These are phyloP conservation scores for Triticum monococcum DNA, from an alignment of 176 grass and related monocot species.

Conservation along the genomic window DNA sequence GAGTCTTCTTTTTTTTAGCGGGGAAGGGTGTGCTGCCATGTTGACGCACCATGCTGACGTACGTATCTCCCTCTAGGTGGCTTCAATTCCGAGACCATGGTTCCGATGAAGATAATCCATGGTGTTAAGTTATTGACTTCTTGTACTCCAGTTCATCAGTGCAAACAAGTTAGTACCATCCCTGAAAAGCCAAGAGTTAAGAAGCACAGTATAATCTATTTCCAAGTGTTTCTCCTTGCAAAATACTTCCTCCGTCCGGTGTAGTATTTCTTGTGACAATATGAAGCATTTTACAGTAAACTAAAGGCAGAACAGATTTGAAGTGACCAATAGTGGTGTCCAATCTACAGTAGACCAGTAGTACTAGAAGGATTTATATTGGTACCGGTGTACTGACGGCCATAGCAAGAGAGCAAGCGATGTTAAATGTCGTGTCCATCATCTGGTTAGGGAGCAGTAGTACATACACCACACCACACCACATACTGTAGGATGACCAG, in stretches of 20 bases:
- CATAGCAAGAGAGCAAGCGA: background rate
- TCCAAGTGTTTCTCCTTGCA: background rate
- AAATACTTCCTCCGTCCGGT: background rate
- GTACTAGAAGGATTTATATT: background rate
- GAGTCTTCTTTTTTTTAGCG: too few relatives aligned
- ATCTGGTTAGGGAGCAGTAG: background rate
- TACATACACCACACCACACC: background rate
- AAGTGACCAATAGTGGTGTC: background rate
- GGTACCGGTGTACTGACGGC: background rate
- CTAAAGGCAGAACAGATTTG: background rate
- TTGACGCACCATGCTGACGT: conserved; percentile 22
- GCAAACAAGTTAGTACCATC: background rate
- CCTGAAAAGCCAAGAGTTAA: background rate
- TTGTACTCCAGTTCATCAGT: background rate
- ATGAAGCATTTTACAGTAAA: background rate
- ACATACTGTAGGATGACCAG: background rate
- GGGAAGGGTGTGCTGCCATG: conserved; percentile 22
- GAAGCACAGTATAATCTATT: background rate
- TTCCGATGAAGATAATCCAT: background rate
- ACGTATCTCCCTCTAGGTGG: background rate
- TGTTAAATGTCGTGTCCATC: conserved; percentile 4
- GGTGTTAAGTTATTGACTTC: background rate
- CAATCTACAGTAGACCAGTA: background rate
- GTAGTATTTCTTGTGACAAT: background rate
- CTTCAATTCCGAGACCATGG: background rate